These are phyloP conservation scores for Phycomyces blakesleeanus DNA, from an alignment of 192 early-diverging fungal species.

Conservation along the genomic window DNA sequence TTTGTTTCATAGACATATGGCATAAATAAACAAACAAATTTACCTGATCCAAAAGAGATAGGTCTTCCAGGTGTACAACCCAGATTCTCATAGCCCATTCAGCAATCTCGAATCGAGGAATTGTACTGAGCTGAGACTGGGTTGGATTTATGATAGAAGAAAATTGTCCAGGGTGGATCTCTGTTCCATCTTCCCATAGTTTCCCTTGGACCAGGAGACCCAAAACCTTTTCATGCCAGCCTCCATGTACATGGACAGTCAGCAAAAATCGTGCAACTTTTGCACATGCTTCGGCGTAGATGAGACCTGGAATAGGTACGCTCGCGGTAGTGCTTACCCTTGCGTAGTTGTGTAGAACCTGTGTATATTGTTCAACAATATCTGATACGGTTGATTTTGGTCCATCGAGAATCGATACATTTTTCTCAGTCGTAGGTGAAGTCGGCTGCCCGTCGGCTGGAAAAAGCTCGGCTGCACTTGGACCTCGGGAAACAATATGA, in stretches of 20 bases:
- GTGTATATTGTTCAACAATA: conserved; percentile 64
- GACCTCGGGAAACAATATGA: neutral
- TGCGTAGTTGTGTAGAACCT: conserved; percentile 61
- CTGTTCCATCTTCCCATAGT: conserved; percentile 1
- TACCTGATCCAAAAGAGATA: conserved; percentile 59
- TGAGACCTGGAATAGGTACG: conserved; percentile 50
- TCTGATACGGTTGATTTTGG: conserved; percentile 44
- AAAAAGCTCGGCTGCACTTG: neutral
- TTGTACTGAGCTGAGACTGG: conserved; percentile 27
- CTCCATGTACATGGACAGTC: conserved; percentile 36
- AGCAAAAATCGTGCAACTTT: conserved; percentile 64
- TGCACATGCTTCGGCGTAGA: conserved; percentile 64
- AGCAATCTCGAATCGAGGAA: conserved; percentile 49
- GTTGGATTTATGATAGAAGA: neutral
- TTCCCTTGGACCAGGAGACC: conserved; percentile 33
- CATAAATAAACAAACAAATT: neutral
- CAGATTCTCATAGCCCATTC: conserved; percentile 63
- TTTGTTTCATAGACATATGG: neutral
- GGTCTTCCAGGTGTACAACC: conserved; percentile 47
- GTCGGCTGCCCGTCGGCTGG: neutral
- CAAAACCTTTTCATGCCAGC: conserved; percentile 38
- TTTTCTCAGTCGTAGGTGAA: neutral
- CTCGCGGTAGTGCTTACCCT: conserved; percentile 41
- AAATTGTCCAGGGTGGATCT: neutral
- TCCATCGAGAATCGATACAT: neutral